A percentile compares a stretch with the other conserved stretches of the same genome.
Conservation (phyloP, 1,284 basidiomycete genomes). For the Sutorius eximius region DNA sequence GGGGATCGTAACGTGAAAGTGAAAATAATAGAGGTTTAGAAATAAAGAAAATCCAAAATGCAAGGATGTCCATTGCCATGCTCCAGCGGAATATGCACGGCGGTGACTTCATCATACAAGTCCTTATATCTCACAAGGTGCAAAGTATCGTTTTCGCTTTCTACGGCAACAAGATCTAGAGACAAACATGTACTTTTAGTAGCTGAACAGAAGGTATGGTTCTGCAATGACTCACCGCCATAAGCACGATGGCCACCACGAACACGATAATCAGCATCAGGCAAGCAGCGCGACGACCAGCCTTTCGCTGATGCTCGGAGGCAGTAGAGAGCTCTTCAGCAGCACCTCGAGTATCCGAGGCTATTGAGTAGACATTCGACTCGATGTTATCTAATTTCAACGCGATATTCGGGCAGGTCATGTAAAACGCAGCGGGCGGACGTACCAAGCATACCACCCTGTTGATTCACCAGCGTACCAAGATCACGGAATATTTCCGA, state of each 20-base stretch:
- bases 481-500: constrained; percentile 97
- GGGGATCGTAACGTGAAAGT: neutral
- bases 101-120: constrained; percentile 8
- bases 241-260: constrained; percentile 86
- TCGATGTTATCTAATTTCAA: constrained; percentile 87
- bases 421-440: constrained; percentile 7
- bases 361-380: constrained; percentile 87
- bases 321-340: constrained; percentile 88
- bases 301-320: constrained; percentile 92
- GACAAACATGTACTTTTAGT: constrained; percentile 1
- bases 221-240: constrained; percentile 64
- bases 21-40: constrained; percentile 18
- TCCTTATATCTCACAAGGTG: neutral
- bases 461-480: constrained; percentile 92
- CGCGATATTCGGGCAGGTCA: neutral
- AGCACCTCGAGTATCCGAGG: constrained; percentile 82
- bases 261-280: constrained; percentile 86
- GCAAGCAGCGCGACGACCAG: constrained; percentile 87
- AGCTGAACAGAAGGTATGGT: neutral
- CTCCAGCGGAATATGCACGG: constrained; percentile 3
- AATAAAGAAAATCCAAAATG: constrained; percentile 26
- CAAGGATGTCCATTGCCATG: constrained; percentile 16
- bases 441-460: constrained; percentile 92
- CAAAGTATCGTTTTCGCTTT: neutral
- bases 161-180: constrained; percentile 28